Conservation (phyloP, 2,329 filamentous ascomycete species). For the Xylaria sp. region DNA sequence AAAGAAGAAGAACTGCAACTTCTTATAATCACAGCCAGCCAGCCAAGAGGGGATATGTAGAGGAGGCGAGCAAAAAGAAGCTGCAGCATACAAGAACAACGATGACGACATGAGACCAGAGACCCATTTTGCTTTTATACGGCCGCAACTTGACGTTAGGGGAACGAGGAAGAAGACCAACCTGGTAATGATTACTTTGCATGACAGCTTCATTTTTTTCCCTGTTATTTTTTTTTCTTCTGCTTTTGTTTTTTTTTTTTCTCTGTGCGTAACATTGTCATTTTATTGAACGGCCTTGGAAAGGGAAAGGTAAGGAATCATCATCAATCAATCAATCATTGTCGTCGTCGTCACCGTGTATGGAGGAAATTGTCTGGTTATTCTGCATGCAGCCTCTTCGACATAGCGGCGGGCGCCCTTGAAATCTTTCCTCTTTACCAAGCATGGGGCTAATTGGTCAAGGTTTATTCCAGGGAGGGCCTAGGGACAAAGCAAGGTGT, state of each 20-base stretch:
- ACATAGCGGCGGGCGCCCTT: conserved; percentile 23
- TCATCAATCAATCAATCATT: too few species aligned
- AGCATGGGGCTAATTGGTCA: neutral
- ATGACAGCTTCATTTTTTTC: conserved; percentile 28
- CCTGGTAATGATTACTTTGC: conserved; percentile 32
- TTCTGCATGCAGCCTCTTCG: conserved; percentile 29
- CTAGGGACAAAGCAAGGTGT: neutral
- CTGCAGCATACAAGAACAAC: too few species aligned
- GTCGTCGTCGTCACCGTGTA: neutral
- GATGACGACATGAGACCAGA: conserved; percentile 1
- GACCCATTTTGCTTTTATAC: neutral
- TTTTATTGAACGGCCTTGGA: conserved; percentile 12
- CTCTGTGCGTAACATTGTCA: conserved; percentile 7
- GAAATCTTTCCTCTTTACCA: conserved; percentile 17
- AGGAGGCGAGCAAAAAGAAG: too few species aligned
- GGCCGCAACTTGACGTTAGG: neutral
- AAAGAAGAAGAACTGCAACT: conserved; percentile 83
- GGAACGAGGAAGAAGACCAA: conserved; percentile 1
- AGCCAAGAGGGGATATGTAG: conserved; percentile 6
- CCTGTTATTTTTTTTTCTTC: conserved; percentile 8
- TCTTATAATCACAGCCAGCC: too few species aligned
- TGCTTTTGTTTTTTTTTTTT: conserved; percentile 18
- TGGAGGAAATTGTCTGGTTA: conserved; percentile 7
- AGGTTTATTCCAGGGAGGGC: neutral
- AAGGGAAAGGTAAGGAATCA: conserved; percentile 13